Percentiles rank a stretch among this genome's conserved stretches.
Evolutionary conservation across 768 basidiomycete genomes (phyloP).

Genomic region (Leucocoprinus birnbaumii): DNA sequence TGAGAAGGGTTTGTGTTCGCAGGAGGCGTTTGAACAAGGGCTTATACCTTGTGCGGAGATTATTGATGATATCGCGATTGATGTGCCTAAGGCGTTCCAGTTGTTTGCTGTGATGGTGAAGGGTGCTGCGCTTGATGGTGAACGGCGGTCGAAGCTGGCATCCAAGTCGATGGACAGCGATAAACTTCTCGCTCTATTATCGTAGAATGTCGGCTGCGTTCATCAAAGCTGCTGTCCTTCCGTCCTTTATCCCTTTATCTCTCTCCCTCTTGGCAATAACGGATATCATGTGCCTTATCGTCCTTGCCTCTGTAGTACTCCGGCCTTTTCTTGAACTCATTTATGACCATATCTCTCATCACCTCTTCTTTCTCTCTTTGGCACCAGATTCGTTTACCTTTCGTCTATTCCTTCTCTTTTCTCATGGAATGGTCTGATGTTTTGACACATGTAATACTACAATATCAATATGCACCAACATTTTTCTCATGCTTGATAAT

Average conservation of each 20-base stretch:
- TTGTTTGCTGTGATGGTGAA: conserved; percentile 75
- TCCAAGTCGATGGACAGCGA: conserved; percentile 60
- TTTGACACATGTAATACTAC: no score
- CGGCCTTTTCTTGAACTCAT: no score
- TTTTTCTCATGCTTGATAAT: no score
- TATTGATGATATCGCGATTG: conserved; percentile 87
- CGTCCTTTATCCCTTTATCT: conserved; percentile 7
- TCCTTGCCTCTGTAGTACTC: no score
- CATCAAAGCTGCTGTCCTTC: no score
- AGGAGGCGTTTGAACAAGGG: conserved; percentile 70
- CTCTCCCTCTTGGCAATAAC: conserved; percentile 7
- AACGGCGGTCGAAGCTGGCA: conserved; percentile 51
- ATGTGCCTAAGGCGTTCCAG: conserved; percentile 83
- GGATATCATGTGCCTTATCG: no score
- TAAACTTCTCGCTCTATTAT: conserved; percentile 56
- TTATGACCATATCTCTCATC: no score
- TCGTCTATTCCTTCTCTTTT: no score
- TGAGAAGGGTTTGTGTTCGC: conserved; percentile 56
- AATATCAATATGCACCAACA: no score
- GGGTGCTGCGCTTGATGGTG: conserved; percentile 65
- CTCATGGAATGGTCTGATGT: no score
- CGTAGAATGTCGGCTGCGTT: conserved; percentile 38
- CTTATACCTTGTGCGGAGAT: conserved; percentile 67
- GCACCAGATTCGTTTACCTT: no score
- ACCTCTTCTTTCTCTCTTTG: no score